Evolutionary conservation across 257 asterid genomes (phyloP).

Genomic region (Solanum okadae): DNA sequence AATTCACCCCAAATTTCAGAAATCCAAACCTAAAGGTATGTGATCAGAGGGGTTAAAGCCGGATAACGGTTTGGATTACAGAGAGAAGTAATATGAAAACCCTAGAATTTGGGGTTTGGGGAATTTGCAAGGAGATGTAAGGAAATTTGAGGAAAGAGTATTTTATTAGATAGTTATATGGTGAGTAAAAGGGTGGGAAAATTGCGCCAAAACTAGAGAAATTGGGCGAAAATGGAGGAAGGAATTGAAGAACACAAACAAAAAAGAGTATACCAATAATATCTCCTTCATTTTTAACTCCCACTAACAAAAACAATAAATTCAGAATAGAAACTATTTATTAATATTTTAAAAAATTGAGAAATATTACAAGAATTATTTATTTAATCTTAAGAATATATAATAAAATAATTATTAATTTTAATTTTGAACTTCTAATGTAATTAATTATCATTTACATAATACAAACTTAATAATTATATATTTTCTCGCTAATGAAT

Average conservation of each 20-base stretch:
- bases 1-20: background rate
- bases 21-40: background rate
- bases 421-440: background rate
- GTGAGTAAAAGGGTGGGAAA: background rate
- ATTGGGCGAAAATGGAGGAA: background rate
- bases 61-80: background rate
- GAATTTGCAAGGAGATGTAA: background rate
- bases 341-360: background rate
- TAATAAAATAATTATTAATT: no score
- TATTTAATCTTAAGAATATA: background rate
- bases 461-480: no score
- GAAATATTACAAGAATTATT: background rate
- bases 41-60: background rate
- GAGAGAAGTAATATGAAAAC: background rate
- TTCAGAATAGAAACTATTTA: no score
- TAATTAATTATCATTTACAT: background rate
- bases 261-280: background rate
- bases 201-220: background rate
- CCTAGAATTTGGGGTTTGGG: background rate
- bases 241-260: background rate
- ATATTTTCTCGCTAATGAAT: background rate
- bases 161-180: background rate
- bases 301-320: no score
- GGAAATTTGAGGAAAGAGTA: background rate
- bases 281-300: background rate